These are phyloP conservation scores for Turritis glabra DNA, from an alignment of 345 rosid genomes.

Conservation along the genomic window DNA sequence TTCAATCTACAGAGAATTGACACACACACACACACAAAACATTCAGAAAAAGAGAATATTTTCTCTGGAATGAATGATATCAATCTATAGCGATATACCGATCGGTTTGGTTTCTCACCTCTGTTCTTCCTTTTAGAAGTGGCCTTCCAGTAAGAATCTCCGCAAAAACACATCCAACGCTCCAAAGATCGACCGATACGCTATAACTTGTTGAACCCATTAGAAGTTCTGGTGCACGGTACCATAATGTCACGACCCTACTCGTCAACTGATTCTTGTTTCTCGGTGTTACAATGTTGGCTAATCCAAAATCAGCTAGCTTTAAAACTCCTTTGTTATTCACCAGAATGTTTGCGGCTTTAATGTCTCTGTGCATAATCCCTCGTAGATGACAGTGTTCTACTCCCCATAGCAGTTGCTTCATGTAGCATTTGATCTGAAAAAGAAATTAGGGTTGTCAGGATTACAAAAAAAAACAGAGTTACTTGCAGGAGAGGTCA, in stretches of 20 bases:
- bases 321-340: conserved; percentile 70
- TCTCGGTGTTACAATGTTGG: conserved; percentile 55
- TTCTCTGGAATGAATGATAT: background rate
- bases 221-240: conserved; percentile 82
- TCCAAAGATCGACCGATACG: conserved; percentile 77
- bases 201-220: conserved; percentile 78
- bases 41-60: background rate
- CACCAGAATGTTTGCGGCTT: conserved; percentile 70
- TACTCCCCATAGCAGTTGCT: conserved; percentile 63
- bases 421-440: conserved; percentile 79
- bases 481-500: conserved; percentile 7
- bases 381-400: conserved; percentile 80
- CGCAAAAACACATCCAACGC: conserved; percentile 76
- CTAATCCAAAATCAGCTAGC: conserved; percentile 78
- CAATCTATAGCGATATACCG: too few relatives aligned
- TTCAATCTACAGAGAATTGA: conserved; percentile 53
- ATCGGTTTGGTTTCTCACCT: conserved; percentile 20
- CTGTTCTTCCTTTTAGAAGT: conserved; percentile 77
- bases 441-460: background rate
- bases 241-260: conserved; percentile 82
- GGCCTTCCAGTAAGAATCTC: conserved; percentile 68
- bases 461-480: background rate
- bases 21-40: background rate
- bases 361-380: conserved; percentile 74
- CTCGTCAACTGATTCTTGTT: conserved; percentile 66